Base-by-base conservation (phyloP, 2,329 filamentous ascomycete genomes). In the Colletotrichum cordylinicola region DNA sequence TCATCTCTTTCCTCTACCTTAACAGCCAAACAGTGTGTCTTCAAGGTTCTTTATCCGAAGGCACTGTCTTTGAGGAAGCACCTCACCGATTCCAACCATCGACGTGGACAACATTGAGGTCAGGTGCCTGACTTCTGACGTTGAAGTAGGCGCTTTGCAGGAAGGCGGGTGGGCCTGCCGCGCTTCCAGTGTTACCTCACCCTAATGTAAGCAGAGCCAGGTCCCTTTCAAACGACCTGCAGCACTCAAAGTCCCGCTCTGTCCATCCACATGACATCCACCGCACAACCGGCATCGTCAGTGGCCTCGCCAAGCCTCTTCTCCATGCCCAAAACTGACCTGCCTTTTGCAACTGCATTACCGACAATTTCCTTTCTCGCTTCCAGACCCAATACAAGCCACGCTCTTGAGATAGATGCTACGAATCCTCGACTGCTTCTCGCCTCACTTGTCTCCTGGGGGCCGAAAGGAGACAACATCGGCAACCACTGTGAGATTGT, bases 401-500 rank as follows among this genome's bases (percentile, higher is more conserved):
- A 61, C n/a, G 29, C 31, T 13, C 43, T 52, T n/a, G 43, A n/a
- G 12, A 24, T 24, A 21, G 10, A 52, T 21, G n/a, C 43, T 13
- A 52, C 43, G n/a, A 24, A 31, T 21, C 18, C 27, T 12, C 8
- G 7, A 13, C 55, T 18, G 15, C 35, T 10, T 33, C 37, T 33
- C 35, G 58, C 58, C 29, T 35, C 58, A 35, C 39, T 70, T 70
- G 37, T 52, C 67, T 62, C 67, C 56, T 70, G 35, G 67, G 67
- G 67, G 56, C 67, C 31, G 31, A 70, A 70, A 70, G 13, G 67
- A 70, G 67, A 70, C 67, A 70, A 70, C 67, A 67, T 56, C n/a
- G 27, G 24, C 35, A 16, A 16, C 7, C 31, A 3, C 65, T 10
- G 27, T 35, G 13, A 52, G n/a, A 13, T 52, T 52, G 27, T 35